A percentile compares a stretch with the other conserved stretches of the same genome.
Conservation (phyloP, 805 yeast genomes). For the Yamadazyma ubonensis region DNA sequence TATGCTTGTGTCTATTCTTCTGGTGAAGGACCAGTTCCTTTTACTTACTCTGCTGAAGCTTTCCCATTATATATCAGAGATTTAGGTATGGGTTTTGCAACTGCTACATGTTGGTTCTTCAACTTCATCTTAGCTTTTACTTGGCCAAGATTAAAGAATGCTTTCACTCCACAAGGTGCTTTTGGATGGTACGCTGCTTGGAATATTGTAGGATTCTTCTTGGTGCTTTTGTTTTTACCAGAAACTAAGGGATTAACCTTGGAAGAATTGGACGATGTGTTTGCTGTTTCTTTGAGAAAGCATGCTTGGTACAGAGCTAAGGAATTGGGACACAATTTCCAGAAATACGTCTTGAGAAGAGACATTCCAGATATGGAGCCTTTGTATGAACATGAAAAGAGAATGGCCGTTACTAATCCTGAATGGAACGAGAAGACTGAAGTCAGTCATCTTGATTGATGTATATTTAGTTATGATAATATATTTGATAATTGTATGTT, state of each 20-base stretch:
- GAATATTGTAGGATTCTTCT: constrained; percentile 68
- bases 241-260: constrained; percentile 67
- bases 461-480: constrained; percentile 7
- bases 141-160: constrained; percentile 69
- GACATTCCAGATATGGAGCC: constrained; percentile 52
- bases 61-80: constrained; percentile 77
- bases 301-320: constrained; percentile 49
- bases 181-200: constrained; percentile 88
- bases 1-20: constrained; percentile 74
- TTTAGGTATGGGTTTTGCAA: constrained; percentile 76
- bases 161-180: constrained; percentile 79
- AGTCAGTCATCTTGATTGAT: constrained; percentile 48
- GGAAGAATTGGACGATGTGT: constrained; percentile 76
- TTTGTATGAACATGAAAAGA: constrained; percentile 50
- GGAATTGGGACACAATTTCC: constrained; percentile 37
- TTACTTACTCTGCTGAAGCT: constrained; percentile 83
- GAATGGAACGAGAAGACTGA: constrained; percentile 65
- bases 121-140: constrained; percentile 69
- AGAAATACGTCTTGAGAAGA: constrained; percentile 45
- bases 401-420: constrained; percentile 58
- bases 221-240: constrained; percentile 70
- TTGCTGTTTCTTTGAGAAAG: constrained; percentile 53
- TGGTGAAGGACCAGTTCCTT: constrained; percentile 89
- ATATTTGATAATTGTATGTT: neutral
- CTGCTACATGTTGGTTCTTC: constrained; percentile 74